These are phyloP conservation scores for Hypericum androsaemum DNA, from an alignment of 345 rosid species.

Conservation along the genomic window DNA sequence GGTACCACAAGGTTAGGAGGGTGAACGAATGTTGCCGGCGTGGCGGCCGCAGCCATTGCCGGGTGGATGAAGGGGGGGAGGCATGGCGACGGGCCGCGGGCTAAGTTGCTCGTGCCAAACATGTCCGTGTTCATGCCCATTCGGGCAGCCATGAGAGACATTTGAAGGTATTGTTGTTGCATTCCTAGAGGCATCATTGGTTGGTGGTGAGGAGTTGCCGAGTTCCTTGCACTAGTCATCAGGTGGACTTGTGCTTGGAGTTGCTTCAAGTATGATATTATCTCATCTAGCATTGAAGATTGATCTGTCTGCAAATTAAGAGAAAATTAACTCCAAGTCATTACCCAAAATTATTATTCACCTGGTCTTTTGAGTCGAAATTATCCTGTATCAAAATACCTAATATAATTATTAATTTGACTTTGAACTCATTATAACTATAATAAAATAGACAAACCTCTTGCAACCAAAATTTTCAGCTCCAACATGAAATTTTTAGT, in stretches of 20 bases:
- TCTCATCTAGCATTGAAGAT: slow-evolving; percentile 21
- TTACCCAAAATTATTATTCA: neutral
- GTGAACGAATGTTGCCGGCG: neutral
- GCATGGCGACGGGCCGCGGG: neutral
- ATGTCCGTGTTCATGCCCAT: neutral
- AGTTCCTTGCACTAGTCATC: slow-evolving; percentile 11
- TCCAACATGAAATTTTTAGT: too few relatives aligned
- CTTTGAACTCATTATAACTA: too few relatives aligned
- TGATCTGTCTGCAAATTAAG: slow-evolving; percentile 34
- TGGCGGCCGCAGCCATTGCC: neutral
- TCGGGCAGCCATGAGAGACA: neutral
- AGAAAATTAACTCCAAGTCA: neutral
- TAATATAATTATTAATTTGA: too few relatives aligned
- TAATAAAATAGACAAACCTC: too few relatives aligned
- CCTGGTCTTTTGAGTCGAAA: neutral
- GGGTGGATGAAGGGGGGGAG: neutral
- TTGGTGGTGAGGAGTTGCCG: neutral
- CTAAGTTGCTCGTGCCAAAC: neutral
- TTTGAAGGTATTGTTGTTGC: slow-evolving; percentile 1
- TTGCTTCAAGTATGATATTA: slow-evolving; percentile 46
- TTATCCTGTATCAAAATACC: too few relatives aligned
- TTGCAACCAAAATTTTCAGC: too few relatives aligned
- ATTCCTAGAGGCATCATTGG: neutral
- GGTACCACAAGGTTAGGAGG: neutral
- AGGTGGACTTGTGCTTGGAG: slow-evolving; percentile 47